Percentiles rank a stretch among this genome's conserved stretches.
phyloP scores from a whole-genome alignment of 129 eudicot genomes.

The Erigeron canadensis region DNA sequence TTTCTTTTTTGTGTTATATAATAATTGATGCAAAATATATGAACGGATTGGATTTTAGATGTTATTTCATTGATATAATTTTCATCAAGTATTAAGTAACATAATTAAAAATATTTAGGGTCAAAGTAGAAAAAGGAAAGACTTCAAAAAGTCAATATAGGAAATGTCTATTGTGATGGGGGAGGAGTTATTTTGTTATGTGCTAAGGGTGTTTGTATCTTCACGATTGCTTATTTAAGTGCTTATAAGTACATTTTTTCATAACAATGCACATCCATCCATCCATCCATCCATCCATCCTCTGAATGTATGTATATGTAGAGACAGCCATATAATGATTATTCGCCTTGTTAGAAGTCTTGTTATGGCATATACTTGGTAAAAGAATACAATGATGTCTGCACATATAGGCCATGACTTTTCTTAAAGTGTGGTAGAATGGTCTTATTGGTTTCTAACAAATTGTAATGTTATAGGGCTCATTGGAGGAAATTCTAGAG shows the following conservation, averaged over 20 bases:
- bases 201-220: too few species aligned
- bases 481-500: slow-evolving; percentile 34
- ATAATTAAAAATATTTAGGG: too few species aligned
- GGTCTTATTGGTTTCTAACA: slow-evolving; percentile 4
- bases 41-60: too few species aligned
- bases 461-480: slow-evolving; percentile 37
- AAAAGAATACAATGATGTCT: not conserved
- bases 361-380: not conserved
- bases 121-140: too few species aligned
- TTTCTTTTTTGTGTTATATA: too few species aligned
- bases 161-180: too few species aligned
- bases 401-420: not conserved
- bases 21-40: not conserved
- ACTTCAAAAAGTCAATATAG: too few species aligned
- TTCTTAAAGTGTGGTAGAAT: not conserved
- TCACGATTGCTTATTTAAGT: too few species aligned
- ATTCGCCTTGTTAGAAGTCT: not conserved
- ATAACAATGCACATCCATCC: not conserved
- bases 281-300: not conserved
- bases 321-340: not conserved
- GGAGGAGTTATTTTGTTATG: too few species aligned
- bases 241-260: too few species aligned
- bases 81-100: too few species aligned
- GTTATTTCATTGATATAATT: too few species aligned
- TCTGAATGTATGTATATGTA: slow-evolving; percentile 3